Conservation (phyloP, 2,329 filamentous ascomycete genomes). For the Colletotrichum gigasporum region DNA sequence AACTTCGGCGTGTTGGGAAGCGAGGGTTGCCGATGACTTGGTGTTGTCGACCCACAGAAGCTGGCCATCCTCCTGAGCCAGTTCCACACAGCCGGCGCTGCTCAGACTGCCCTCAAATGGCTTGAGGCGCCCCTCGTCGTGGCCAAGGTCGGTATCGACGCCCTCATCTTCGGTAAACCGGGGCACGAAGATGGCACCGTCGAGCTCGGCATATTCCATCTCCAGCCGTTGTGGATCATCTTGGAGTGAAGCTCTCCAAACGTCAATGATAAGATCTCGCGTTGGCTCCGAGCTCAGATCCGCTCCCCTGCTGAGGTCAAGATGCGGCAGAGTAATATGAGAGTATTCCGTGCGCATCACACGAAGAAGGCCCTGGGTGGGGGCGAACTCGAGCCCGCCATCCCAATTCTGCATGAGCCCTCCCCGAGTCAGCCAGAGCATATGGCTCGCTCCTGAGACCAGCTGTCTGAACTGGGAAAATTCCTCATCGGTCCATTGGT, state of each 20-base stretch:
- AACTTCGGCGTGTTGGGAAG: neutral
- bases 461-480: slow-evolving; percentile 25
- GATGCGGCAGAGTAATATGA: slow-evolving; percentile 10
- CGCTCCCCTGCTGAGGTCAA: slow-evolving; percentile 8
- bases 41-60: neutral
- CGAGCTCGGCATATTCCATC: slow-evolving; percentile 29
- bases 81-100: neutral
- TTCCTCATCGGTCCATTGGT: slow-evolving; percentile 15
- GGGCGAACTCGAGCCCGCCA: slow-evolving; percentile 24
- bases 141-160: slow-evolving; percentile 2
- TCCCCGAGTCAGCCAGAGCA: slow-evolving; percentile 31
- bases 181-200: slow-evolving; percentile 24
- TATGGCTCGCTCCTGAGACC: slow-evolving; percentile 22
- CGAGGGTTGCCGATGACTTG: neutral
- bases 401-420: slow-evolving; percentile 17
- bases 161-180: slow-evolving; percentile 21
- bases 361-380: slow-evolving; percentile 27
- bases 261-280: neutral
- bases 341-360: slow-evolving; percentile 32
- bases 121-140: neutral
- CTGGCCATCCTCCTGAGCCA: neutral
- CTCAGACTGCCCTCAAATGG: neutral
- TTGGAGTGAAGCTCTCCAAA: neutral
- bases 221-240: neutral
- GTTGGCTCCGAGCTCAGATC: neutral